Percentiles rank a stretch among this genome's conserved stretches.
These are phyloP conservation scores for Oryza australiensis DNA, from an alignment of 176 grass and related monocot species.

Conservation along the genomic window DNA sequence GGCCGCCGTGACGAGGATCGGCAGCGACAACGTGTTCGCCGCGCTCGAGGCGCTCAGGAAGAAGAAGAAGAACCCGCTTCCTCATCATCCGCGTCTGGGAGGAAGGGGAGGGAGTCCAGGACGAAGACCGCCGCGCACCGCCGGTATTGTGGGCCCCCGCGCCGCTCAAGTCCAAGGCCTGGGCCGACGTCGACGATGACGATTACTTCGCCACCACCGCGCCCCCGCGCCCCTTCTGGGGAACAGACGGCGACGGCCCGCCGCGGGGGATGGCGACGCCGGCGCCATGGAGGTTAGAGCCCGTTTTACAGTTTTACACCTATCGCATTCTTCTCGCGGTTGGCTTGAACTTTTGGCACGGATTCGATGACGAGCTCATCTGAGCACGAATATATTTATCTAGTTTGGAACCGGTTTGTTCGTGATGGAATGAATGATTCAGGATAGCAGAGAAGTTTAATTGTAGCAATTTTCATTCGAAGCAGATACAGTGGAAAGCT, in stretches of 20 bases:
- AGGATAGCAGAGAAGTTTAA: not conserved
- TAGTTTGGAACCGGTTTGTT: not conserved
- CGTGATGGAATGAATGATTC: not conserved
- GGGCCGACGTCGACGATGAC: conserved; percentile 65
- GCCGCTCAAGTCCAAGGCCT: conserved; percentile 51
- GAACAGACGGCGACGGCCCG: not conserved
- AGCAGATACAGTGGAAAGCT: not conserved
- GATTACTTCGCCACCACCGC: conserved; percentile 66
- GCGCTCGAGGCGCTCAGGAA: conserved; percentile 66
- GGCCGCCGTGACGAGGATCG: conserved; percentile 45
- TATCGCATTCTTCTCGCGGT: not conserved
- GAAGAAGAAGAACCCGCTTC: conserved; percentile 52
- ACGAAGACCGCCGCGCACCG: conserved; percentile 22
- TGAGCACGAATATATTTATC: not conserved
- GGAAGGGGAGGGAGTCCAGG: conserved; percentile 34
- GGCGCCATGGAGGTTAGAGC: conserved; percentile 38
- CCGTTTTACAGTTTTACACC: not conserved
- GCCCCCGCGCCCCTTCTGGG: conserved; percentile 42
- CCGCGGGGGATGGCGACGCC: conserved; percentile 27
- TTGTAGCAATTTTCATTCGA: not conserved
- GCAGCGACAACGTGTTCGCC: conserved; percentile 65
- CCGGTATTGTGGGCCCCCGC: conserved; percentile 51
- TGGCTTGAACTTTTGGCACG: too few relatives aligned
- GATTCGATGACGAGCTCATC: not conserved
- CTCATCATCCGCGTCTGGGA: conserved; percentile 21